A percentile compares a stretch with the other conserved stretches of the same genome.
phyloP scores from a whole-genome alignment of 331 rosid genomes.

The Ulmus americana region DNA sequence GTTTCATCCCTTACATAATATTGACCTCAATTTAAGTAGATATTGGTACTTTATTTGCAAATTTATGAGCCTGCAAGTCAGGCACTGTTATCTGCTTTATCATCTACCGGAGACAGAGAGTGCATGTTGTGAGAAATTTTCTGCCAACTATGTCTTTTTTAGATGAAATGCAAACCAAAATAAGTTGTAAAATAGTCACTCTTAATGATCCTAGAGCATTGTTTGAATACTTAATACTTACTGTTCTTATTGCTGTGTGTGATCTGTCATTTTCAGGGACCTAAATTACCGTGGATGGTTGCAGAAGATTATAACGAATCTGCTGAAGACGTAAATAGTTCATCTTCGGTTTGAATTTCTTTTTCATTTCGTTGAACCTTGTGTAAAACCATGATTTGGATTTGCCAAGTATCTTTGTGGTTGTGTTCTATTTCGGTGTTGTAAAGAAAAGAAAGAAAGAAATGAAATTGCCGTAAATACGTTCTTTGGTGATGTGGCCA shows the following conservation, averaged over 20 bases:
- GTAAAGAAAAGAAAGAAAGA: too few relatives aligned
- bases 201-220: background rate
- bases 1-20: background rate
- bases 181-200: background rate
- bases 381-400: slow-evolving; percentile 17
- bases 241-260: slow-evolving; percentile 2
- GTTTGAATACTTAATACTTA: background rate
- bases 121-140: background rate
- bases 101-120: background rate
- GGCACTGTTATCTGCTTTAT: too few relatives aligned
- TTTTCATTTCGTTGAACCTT: slow-evolving; percentile 13
- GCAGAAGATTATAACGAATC: slow-evolving; percentile 36
- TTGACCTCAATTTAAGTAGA: too few relatives aligned
- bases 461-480: too few relatives aligned
- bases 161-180: background rate
- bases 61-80: too few relatives aligned
- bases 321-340: slow-evolving; percentile 22
- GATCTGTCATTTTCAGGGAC: slow-evolving; percentile 48
- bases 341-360: slow-evolving; percentile 31
- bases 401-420: background rate
- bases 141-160: background rate
- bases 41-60: too few relatives aligned
- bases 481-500: too few relatives aligned
- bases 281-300: slow-evolving; percentile 67
- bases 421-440: background rate